Base-by-base conservation (phyloP, 176 grass and related monocot genomes). In the Zea luxurians region DNA sequence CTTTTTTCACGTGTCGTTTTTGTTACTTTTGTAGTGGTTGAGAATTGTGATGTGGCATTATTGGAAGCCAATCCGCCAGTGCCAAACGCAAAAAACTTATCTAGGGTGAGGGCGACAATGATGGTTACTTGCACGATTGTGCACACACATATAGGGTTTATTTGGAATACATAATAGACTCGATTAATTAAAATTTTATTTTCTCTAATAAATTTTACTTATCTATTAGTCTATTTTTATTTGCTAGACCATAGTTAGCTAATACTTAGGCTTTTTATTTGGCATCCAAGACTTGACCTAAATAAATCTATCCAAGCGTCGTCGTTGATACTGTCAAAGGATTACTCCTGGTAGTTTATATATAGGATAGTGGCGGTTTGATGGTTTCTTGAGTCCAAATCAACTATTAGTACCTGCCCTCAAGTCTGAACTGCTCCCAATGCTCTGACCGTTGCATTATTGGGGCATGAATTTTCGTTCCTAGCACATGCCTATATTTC, bases 111-210 rank as follows among this genome's bases (percentile, higher is more conserved):
- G 9, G 17, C n/a, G 8, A 3, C 15, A 27, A 1, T 15, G 86
- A 83, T 83, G 61, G 48, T 88, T 68, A 69, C 86, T 58, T 88
- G 75, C 34, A 79, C 53, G 62, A 16, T 3, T 77, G 66, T 57
- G 58, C 17, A 34, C 47, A 27, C 27, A 27, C 27, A 27, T 27
- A 27, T 27, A 27, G 27, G 27, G 27, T 27, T 27, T 27, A 27
- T 27, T 27, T 27, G 27, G 27, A 27, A 27, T 27, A 27, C 27
- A 27, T 27, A 27, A 27, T 27, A 27, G 27, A 27, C 27, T 27
- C 27, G 27, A 27, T 27, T 27, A 27, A 27, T 27, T 27, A 27
- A 27, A 27, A 27, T 27, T 27, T 27, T 27, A 27, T 27, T 27
- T 27, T 27, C 1, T 27, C 27, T 27, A 27, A 27, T 27, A 27